phyloP scores from a whole-genome alignment of 2,329 filamentous ascomycete genomes.

The Paecilomyces sp. region DNA sequence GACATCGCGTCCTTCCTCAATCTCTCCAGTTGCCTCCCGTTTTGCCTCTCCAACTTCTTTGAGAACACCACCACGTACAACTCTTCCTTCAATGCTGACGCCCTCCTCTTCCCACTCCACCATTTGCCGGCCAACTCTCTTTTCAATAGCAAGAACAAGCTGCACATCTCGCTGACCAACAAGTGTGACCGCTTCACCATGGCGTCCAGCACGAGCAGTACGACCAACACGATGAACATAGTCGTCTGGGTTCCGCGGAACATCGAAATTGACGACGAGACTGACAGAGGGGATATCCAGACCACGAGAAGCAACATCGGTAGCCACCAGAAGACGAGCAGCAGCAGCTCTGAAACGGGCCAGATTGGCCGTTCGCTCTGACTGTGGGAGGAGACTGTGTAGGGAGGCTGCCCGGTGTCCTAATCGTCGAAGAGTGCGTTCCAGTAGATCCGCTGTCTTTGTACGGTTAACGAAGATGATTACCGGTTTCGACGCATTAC shows the following conservation, averaged over 20 bases:
- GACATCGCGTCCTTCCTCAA: conserved; percentile 88
- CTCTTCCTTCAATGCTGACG: conserved; percentile 86
- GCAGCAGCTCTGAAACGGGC: conserved; percentile 85
- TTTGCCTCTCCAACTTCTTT: conserved; percentile 95
- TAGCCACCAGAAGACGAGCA: conserved; percentile 84
- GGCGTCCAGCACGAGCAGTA: conserved; percentile 83
- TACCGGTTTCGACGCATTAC: conserved; percentile 65
- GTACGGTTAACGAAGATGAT: conserved; percentile 97
- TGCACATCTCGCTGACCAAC: conserved; percentile 91
- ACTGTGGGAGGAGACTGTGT: conserved; percentile 79
- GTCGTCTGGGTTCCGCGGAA: conserved; percentile 92
- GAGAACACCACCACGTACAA: conserved; percentile 68
- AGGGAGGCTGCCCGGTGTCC: conserved; percentile 86
- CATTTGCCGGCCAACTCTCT: conserved; percentile 70
- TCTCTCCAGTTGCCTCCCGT: conserved; percentile 79
- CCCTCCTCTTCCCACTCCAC: conserved; percentile 80
- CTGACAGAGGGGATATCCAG: conserved; percentile 90
- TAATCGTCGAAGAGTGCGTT: conserved; percentile 78
- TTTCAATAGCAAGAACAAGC: conserved; percentile 83
- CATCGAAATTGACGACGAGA: conserved; percentile 89
- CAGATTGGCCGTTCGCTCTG: conserved; percentile 78
- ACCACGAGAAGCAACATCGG: conserved; percentile 88
- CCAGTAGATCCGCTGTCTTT: conserved; percentile 77
- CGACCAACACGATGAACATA: conserved; percentile 96
- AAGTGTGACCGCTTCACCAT: conserved; percentile 76